phyloP scores from a whole-genome alignment of 1,139 yeast genomes.

The Blastobotrys proliferans region DNA sequence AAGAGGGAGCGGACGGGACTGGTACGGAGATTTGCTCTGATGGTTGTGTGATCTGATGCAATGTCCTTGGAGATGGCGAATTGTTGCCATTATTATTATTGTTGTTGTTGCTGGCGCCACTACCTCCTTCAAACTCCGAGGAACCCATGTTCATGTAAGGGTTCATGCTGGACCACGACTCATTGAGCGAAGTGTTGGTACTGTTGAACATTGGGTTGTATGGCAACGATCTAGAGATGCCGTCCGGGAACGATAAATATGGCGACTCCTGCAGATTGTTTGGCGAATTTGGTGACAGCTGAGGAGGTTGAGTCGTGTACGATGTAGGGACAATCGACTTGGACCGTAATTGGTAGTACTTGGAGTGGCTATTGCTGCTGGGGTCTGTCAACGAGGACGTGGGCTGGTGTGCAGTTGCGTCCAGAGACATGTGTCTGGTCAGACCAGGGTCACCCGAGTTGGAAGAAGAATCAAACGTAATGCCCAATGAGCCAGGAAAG shows the following conservation, averaged over 20 bases:
- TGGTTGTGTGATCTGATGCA: background rate
- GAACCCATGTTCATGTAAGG: no score
- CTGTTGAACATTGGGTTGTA: no score
- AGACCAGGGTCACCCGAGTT: no score
- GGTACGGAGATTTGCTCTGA: background rate
- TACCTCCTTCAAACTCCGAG: no score
- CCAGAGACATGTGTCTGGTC: constrained; percentile 5
- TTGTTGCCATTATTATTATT: no score
- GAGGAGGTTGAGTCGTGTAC: constrained; percentile 1
- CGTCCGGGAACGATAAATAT: constrained; percentile 1
- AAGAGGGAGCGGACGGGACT: background rate
- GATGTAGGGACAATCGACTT: constrained; percentile 1
- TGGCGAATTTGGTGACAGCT: constrained; percentile 1
- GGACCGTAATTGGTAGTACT: background rate
- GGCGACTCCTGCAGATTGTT: background rate
- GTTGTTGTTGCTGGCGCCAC: no score
- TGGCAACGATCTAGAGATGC: no score
- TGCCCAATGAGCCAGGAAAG: constrained; percentile 3
- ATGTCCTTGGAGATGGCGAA: constrained; percentile 6
- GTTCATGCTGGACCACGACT: no score
- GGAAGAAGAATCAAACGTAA: constrained; percentile 1
- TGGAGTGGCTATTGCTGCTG: background rate
- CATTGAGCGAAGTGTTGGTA: no score
- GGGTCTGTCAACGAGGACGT: no score
- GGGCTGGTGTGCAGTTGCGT: no score